Percentiles rank a stretch among this genome's conserved stretches.
phyloP scores from a whole-genome alignment of 1,284 basidiomycete species.

The Phellopilus nigrolimitatus region DNA sequence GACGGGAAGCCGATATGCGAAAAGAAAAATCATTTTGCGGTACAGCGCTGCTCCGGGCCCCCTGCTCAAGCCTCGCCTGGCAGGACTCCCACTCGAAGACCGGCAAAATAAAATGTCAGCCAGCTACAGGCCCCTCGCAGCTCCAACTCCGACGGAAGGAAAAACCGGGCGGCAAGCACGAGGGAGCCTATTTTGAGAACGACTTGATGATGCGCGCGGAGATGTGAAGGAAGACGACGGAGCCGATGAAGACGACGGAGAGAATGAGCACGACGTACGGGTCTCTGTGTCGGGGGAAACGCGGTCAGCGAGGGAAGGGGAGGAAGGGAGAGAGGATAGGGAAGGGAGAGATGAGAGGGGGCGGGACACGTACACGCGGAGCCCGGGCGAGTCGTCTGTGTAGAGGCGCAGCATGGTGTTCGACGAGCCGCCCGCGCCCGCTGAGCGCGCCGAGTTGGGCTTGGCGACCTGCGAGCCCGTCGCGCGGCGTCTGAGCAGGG shows the following conservation, averaged over 20 bases:
- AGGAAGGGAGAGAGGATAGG: constrained; percentile 6
- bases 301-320: neutral
- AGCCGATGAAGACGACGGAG: constrained; percentile 96
- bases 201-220: constrained; percentile 90
- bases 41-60: too few relatives aligned
- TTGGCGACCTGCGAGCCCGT: constrained; percentile 63
- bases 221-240: constrained; percentile 99
- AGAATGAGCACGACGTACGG: constrained; percentile 97
- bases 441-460: constrained; percentile 87
- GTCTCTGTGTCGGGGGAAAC: constrained; percentile 54
- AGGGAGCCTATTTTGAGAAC: constrained; percentile 70
- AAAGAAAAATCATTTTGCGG: too few relatives aligned
- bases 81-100: too few relatives aligned
- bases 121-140: neutral
- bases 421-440: constrained; percentile 93
- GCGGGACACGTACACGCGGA: constrained; percentile 81
- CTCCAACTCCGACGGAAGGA: neutral
- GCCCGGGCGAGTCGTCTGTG: constrained; percentile 94
- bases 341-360: neutral
- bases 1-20: too few relatives aligned
- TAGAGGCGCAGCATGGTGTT: constrained; percentile 99
- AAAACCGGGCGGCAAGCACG: neutral
- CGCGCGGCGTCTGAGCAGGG: constrained; percentile 67
- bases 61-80: too few relatives aligned
- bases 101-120: too few relatives aligned